Base-by-base conservation (phyloP, 768 basidiomycete species). In the Tricholomella constricta region DNA sequence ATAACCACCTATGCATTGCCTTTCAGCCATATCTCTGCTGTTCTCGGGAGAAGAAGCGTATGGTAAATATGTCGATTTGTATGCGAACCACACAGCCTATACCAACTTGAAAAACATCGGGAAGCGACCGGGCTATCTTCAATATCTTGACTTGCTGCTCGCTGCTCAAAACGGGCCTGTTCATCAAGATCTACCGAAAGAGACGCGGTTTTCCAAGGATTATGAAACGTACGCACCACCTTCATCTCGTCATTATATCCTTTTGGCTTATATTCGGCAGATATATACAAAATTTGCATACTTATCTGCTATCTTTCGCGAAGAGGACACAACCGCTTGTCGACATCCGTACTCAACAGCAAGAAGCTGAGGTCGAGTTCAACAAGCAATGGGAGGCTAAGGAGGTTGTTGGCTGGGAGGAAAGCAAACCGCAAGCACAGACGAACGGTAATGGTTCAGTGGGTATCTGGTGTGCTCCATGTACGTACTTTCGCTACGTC, bases 1-100 rank as follows among this genome's bases (percentile, higher is more conserved):
- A 47, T 52, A 19, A 34, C 44, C 38, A 55, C 31, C 55, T 9
- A 50, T 45, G 23, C 36, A 11, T 42, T 51, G 31, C 56, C 14
- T 5, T 22, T 43, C 32, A 93, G 91, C 89, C 48, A 78, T 93
- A 50, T 86, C 89, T 31, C 71, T 91, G 45, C 70, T 96, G 61
- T 99, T 99, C 74, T 96, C 95, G 11, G 97, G 97, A 29, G 96
- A 98, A 75, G 97, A 99, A 67, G 81, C 82, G 7, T 92, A 95
- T 61, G 97, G 97, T 46, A 91, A 91, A 71, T 98, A 96, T 67
- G 82, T 98, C 55, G 97, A 99, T 69, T 69, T 99, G 52, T 91
- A 98, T 68, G 77, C 85, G 45, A 86, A 91, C 54, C 97, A 98
- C 62, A 82, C 88, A 43, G 77, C 89, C 44, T 98, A 91, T 73